phyloP scores from a whole-genome alignment of 108 stramenopile genomes.

The Pseudonitzschia delicatissima region DNA sequence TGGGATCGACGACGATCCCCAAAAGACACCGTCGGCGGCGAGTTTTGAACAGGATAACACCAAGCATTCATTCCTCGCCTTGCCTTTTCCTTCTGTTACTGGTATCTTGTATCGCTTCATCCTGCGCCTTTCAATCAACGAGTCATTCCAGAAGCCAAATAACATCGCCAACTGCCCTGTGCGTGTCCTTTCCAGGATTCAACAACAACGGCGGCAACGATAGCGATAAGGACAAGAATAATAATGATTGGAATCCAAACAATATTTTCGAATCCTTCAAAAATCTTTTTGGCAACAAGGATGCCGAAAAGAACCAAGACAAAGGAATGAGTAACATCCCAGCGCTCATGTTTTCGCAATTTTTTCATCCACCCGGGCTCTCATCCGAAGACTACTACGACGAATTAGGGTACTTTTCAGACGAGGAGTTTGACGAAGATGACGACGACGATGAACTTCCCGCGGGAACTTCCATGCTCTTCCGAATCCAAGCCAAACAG shows the following conservation, averaged over 20 bases:
- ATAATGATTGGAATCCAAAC: background rate
- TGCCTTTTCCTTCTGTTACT: too few relatives aligned
- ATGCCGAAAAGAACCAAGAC: too few relatives aligned
- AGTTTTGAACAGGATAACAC: too few relatives aligned
- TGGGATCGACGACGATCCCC: too few relatives aligned
- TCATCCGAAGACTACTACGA: background rate
- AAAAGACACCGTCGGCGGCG: too few relatives aligned
- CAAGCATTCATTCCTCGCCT: too few relatives aligned
- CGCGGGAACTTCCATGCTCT: slow-evolving; percentile 23
- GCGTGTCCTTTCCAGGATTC: too few relatives aligned
- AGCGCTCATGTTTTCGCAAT: background rate
- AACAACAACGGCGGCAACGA: background rate
- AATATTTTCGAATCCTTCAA: background rate
- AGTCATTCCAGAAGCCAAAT: too few relatives aligned
- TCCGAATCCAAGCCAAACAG: slow-evolving; percentile 37
- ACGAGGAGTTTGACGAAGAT: background rate
- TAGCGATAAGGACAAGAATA: background rate
- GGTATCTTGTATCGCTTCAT: too few relatives aligned
- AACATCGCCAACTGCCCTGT: too few relatives aligned
- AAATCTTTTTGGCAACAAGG: background rate
- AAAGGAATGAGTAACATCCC: slow-evolving; percentile 5
- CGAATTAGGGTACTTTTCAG: too few relatives aligned
- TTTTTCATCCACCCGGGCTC: background rate
- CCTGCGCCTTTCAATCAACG: too few relatives aligned
- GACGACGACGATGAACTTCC: slow-evolving; percentile 14